Conservation (phyloP, 305 asterid species). For the Fraxinus latifolia region DNA sequence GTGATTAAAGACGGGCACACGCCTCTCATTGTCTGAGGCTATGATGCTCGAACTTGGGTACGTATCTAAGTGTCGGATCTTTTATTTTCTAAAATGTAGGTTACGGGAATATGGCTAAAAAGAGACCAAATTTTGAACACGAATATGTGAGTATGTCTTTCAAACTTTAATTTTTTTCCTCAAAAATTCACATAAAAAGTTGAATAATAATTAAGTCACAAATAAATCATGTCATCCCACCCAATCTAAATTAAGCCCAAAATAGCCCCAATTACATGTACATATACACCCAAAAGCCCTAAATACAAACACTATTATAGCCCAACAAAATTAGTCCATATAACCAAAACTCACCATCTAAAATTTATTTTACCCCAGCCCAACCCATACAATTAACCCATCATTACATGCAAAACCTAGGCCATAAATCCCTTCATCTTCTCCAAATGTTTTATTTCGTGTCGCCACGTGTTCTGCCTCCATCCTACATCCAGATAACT, state of each 20-base stretch:
- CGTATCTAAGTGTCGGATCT: not conserved
- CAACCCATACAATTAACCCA: not conserved
- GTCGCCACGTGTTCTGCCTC: not conserved
- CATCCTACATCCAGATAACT: not conserved
- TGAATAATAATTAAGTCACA: not conserved
- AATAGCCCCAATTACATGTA: not conserved
- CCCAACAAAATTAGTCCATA: not conserved
- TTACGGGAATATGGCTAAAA: not conserved
- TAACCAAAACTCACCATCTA: not conserved
- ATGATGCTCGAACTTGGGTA: not conserved
- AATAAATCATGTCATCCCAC: not conserved
- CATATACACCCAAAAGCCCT: not conserved
- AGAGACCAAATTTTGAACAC: not conserved
- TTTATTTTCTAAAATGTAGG: too few species aligned
- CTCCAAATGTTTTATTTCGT: not conserved
- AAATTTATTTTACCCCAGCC: not conserved
- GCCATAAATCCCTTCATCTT: not conserved
- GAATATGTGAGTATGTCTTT: too few species aligned
- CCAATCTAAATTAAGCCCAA: not conserved
- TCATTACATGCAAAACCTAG: not conserved
- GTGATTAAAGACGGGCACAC: not conserved
- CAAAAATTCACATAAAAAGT: not conserved
- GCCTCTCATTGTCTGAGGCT: not conserved
- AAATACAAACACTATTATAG: not conserved
- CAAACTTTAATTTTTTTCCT: not conserved